phyloP scores from a whole-genome alignment of 2,329 filamentous ascomycete genomes.

The Pezicula neosporulosa region DNA sequence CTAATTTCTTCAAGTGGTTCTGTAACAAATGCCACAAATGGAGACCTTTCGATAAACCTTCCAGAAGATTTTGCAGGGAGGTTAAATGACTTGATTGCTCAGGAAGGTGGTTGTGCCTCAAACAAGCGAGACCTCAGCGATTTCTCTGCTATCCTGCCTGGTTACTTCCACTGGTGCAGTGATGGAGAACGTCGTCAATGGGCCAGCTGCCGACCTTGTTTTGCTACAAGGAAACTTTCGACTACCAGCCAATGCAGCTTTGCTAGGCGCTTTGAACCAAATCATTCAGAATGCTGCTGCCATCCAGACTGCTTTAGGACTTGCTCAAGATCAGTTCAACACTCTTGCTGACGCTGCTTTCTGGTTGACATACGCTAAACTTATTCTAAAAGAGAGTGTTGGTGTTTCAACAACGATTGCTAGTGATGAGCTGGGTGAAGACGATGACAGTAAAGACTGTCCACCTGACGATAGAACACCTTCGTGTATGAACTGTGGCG shows the following conservation, averaged over 20 bases:
- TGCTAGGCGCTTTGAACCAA: not conserved
- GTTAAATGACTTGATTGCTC: not conserved
- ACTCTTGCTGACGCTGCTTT: not conserved
- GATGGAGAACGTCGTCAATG: not conserved
- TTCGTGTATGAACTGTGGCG: not conserved
- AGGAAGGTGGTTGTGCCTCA: not conserved
- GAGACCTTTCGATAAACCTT: not conserved
- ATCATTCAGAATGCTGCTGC: not conserved
- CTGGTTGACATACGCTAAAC: not conserved
- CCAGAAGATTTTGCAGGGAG: not conserved
- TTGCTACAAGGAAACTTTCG: not conserved
- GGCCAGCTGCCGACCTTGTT: not conserved
- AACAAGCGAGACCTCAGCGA: not conserved
- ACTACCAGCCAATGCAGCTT: not conserved
- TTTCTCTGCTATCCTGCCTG: not conserved
- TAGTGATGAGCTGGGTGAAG: not conserved
- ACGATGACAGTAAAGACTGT: not conserved
- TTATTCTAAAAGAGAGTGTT: not conserved
- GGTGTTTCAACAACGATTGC: not conserved
- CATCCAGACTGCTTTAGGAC: not conserved
- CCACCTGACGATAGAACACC: not conserved
- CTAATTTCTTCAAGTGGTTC: not conserved
- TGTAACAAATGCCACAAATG: not conserved
- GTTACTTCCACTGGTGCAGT: not conserved
- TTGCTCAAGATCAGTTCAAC: not conserved